Evolutionary conservation across 1,284 basidiomycete species (phyloP).

Genomic region (Sanguinoderma infundibulare): DNA sequence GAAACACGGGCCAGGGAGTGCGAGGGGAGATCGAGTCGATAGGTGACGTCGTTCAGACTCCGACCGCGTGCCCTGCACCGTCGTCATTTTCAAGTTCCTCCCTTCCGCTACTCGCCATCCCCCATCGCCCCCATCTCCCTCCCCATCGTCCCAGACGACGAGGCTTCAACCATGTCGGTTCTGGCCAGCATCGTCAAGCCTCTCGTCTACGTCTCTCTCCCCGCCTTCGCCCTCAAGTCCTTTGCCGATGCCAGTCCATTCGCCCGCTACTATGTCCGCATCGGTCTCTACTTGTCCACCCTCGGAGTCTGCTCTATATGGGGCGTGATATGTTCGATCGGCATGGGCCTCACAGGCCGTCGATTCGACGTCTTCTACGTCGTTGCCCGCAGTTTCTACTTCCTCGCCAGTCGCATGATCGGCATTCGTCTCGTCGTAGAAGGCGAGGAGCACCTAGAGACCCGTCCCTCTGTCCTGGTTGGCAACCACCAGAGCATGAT

Average conservation of each 20-base stretch:
- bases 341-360: constrained; percentile 73
- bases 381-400: constrained; percentile 88
- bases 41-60: constrained; percentile 16
- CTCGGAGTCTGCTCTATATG: constrained; percentile 78
- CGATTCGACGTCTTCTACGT: constrained; percentile 86
- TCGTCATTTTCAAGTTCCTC: constrained; percentile 17
- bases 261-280: constrained; percentile 75
- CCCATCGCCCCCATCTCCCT: constrained; percentile 6
- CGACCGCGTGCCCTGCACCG: constrained; percentile 24
- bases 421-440: constrained; percentile 82
- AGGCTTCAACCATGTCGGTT: constrained; percentile 54
- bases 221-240: constrained; percentile 62
- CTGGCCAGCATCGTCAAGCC: constrained; percentile 64
- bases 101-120: constrained; percentile 5
- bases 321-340: constrained; percentile 75
- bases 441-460: constrained; percentile 81
- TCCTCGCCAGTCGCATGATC: constrained; percentile 65
- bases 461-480: constrained; percentile 76
- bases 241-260: constrained; percentile 57
- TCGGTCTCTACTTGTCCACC: constrained; percentile 76
- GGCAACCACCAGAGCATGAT: constrained; percentile 96
- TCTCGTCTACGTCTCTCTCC: constrained; percentile 74
- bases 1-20: constrained; percentile 7
- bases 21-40: constrained; percentile 1
- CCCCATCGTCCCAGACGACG: constrained; percentile 16